phyloP scores from a whole-genome alignment of 169 alveolate genomes.

The Plasmodium ovale region DNA sequence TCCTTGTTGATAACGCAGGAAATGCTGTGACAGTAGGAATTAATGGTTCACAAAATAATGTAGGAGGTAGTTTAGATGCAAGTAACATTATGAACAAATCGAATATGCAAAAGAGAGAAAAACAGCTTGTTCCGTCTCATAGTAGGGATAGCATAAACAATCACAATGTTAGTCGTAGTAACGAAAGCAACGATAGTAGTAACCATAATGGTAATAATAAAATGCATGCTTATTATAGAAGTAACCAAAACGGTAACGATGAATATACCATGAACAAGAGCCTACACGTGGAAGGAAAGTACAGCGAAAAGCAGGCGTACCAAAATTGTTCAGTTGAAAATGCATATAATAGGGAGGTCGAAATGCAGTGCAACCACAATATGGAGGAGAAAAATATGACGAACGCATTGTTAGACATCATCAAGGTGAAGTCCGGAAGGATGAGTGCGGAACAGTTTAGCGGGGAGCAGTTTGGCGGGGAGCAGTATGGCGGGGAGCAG shows the following conservation, averaged over 20 bases:
- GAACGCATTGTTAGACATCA: conserved; percentile 22
- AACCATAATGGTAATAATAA: neutral
- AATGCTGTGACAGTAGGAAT: neutral
- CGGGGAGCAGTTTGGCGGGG: neutral
- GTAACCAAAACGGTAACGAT: neutral
- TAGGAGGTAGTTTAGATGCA: neutral
- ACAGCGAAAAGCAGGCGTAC: neutral
- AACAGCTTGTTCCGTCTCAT: neutral
- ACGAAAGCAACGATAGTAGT: neutral
- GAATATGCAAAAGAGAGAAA: conserved; percentile 1
- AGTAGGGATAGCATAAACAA: neutral
- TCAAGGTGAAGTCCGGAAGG: conserved; percentile 17
- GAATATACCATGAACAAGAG: neutral
- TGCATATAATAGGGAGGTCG: neutral
- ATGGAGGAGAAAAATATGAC: conserved; percentile 49
- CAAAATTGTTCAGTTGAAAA: conserved; percentile 16
- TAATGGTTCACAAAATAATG: no score
- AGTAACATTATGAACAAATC: neutral
- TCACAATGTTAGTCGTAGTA: neutral
- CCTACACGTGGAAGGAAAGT: neutral
- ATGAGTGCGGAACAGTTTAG: neutral
- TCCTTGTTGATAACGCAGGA: neutral
- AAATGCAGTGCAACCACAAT: neutral
- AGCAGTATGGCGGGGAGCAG: neutral
- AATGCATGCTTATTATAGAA: neutral